Percentiles rank a stretch among this genome's conserved stretches.
phyloP scores from a whole-genome alignment of 148 eudicot species.

The Dysphania ambrosioides region DNA sequence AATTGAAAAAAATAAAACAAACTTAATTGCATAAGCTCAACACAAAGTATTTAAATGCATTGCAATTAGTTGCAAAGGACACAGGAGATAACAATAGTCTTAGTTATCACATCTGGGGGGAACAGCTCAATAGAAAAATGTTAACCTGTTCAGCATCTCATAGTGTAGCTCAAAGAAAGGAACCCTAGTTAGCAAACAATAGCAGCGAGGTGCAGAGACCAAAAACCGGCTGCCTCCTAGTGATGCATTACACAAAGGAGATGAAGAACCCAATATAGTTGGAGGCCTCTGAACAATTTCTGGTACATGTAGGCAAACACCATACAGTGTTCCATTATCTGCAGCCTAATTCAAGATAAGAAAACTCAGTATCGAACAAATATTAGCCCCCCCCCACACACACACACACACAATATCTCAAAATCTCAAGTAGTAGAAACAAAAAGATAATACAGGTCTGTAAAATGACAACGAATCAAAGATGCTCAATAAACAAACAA shows the following conservation, averaged over 20 bases:
- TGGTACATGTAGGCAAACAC: slow-evolving; percentile 90
- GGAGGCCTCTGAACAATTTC: slow-evolving; percentile 94
- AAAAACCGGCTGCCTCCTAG: slow-evolving; percentile 57
- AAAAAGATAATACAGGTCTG: background rate
- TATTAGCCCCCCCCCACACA: background rate
- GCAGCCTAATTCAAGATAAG: slow-evolving; percentile 61
- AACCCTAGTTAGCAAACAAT: slow-evolving; percentile 83
- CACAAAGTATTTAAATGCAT: background rate
- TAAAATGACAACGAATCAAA: background rate
- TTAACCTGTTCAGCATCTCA: slow-evolving; percentile 91
- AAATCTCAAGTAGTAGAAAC: too few relatives aligned
- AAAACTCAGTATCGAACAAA: background rate
- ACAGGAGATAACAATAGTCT: background rate
- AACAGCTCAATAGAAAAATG: background rate
- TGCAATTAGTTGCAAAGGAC: background rate
- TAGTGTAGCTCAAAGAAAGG: slow-evolving; percentile 92
- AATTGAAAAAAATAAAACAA: slow-evolving; percentile 21
- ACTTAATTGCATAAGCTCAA: slow-evolving; percentile 17
- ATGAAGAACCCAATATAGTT: slow-evolving; percentile 48
- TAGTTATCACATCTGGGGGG: background rate
- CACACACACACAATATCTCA: background rate
- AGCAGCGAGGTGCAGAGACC: slow-evolving; percentile 96
- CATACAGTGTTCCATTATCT: slow-evolving; percentile 82
- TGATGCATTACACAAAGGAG: slow-evolving; percentile 51
- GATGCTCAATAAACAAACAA: background rate